Evolutionary conservation across 2,329 filamentous ascomycete genomes (phyloP).

Genomic region (Monosporascus sp.): DNA sequence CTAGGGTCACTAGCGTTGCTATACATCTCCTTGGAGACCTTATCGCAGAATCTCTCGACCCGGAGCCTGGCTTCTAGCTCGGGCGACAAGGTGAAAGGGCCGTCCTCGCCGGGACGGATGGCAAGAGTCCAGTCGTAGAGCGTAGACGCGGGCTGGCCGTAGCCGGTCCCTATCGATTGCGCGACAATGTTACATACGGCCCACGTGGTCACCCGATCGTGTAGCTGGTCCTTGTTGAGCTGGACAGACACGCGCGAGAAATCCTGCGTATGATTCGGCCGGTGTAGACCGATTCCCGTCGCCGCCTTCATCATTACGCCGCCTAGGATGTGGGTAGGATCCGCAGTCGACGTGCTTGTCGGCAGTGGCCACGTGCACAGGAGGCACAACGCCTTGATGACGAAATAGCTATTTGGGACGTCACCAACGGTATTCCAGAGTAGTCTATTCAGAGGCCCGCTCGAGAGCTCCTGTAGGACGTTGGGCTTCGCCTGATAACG

Average conservation of each 20-base stretch:
- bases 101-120: slow-evolving; percentile 53
- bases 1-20: slow-evolving; percentile 70
- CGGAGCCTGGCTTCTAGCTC: slow-evolving; percentile 64
- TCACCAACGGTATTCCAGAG: slow-evolving; percentile 74
- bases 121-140: slow-evolving; percentile 71
- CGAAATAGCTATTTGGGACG: slow-evolving; percentile 72
- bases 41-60: slow-evolving; percentile 71
- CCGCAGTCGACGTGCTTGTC: slow-evolving; percentile 73
- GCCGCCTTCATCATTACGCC: slow-evolving; percentile 85
- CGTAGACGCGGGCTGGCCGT: slow-evolving; percentile 74
- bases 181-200: slow-evolving; percentile 81
- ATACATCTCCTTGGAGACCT: slow-evolving; percentile 74
- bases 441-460: slow-evolving; percentile 61
- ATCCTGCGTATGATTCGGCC: slow-evolving; percentile 76
- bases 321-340: slow-evolving; percentile 76
- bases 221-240: slow-evolving; percentile 71
- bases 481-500: slow-evolving; percentile 60
- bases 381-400: slow-evolving; percentile 75
- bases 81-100: slow-evolving; percentile 51
- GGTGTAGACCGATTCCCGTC: slow-evolving; percentile 76
- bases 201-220: slow-evolving; percentile 76
- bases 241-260: slow-evolving; percentile 73
- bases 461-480: slow-evolving; percentile 62
- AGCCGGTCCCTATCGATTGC: slow-evolving; percentile 76
- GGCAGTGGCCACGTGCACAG: slow-evolving; percentile 79